These are phyloP conservation scores for Colletotrichum paranaense DNA, from an alignment of 2,329 filamentous ascomycete species.

Conservation along the genomic window DNA sequence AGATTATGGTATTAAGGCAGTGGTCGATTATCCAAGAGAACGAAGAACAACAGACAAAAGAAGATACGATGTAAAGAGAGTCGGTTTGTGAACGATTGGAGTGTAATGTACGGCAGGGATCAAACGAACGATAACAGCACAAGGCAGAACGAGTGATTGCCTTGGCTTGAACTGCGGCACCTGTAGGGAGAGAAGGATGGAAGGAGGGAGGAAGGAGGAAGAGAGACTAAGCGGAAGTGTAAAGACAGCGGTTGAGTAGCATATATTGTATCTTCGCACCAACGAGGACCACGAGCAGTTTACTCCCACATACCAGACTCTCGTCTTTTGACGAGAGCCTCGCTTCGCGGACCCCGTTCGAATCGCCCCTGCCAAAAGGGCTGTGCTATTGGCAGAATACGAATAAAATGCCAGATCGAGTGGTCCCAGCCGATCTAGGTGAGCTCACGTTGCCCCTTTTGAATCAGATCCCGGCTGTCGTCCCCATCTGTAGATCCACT, in stretches of 20 bases:
- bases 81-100: background rate
- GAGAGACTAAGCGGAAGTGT: background rate
- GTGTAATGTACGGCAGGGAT: background rate
- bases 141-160: conserved; percentile 32
- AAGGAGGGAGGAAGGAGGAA: background rate
- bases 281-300: background rate
- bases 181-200: background rate
- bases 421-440: conserved; percentile 8
- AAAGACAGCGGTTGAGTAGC: background rate
- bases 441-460: conserved; percentile 12
- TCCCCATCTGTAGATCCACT: conserved; percentile 12
- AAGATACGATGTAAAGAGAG: background rate
- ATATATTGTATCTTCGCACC: background rate
- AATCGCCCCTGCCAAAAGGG: background rate
- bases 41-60: background rate
- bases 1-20: background rate
- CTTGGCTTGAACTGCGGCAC: conserved; percentile 22
- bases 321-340: background rate
- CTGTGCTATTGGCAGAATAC: conserved; percentile 5
- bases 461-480: conserved; percentile 1
- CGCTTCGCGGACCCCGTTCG: background rate
- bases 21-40: background rate
- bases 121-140: conserved; percentile 15
- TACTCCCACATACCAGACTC: background rate
- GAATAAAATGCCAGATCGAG: conserved; percentile 23